Evolutionary conservation across 2,329 filamentous ascomycete species (phyloP), one percentile per base, ranked within the genome.

Genomic region (Amauroascus niger): DNA sequence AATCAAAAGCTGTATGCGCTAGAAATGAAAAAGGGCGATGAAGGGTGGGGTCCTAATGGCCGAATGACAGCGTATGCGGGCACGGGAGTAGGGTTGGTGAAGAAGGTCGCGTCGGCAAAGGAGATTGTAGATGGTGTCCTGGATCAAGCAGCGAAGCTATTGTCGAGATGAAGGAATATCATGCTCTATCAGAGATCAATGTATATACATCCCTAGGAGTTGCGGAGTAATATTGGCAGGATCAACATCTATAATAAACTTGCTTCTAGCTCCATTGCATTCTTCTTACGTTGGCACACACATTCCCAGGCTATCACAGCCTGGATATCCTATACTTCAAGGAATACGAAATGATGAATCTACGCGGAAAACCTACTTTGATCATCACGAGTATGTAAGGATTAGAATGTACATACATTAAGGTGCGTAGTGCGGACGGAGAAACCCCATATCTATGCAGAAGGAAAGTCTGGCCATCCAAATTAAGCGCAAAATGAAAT

Each of bases 11-110:
- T 71, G 26, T 76, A 77, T 64, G 64, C 73, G 32, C 67, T 74
- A 58, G 79, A 79, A 37, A 61, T 76, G 61, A 65, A 71, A 61
- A 14, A 71, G 77, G 47, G 76, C 76, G 68, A 68, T 2, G 66
- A 74, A 5, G 79, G 74, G 3, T 76, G 78, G 76, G 79, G 79
- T 22, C 67, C 67, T 0, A 64, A 74, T 8, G 79, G 74, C 3
- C 72, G 81, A 55, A 69, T 83, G 69, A 81, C 79, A 3, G 79
- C 79, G 8, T 85, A 83, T 71, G 80, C 79, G 13, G 81, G 82
- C 3, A 78, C 77, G 18, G 81, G 75, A 0, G 76, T 84, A 13
- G 82, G 82, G 0, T 67, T 84, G 56, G 71, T 83, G 1, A 76
- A 66, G 44, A 65, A 74, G 37, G 69, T 79, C 1, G 71, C 72